Base-by-base conservation (phyloP, 129 eudicot genomes). In the Saussurea involucrata region DNA sequence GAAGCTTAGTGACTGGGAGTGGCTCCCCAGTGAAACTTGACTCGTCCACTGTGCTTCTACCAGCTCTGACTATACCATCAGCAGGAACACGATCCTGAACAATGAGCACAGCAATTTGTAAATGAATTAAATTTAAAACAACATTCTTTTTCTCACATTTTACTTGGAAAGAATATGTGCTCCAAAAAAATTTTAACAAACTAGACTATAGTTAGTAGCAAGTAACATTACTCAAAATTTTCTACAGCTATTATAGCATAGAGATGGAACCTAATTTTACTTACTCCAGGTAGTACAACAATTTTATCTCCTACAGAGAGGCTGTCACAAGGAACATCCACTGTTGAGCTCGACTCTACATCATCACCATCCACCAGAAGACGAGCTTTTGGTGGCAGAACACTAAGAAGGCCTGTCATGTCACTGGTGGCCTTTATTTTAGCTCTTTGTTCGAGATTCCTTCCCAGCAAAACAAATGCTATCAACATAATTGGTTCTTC, bases 21-120 rank as follows among this genome's bases (percentile, higher is more conserved):
- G 97, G 99, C 81, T 95, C 99, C 72, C 99, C 99, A 0, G 99
- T 92, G 78, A 95, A 95, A 76, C 99, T 95, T 68, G 99, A 95
- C 80, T 95, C 99, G 25, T 95, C 99, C 73, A 95, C 90, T 63
- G 97, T 77, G 84, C 99, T 95, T 88, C 99, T 92, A 76, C 99
- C 99, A 78, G 97, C 90, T 81, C 78, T 88, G 73, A 95, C 97
- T 71, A 88, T 80, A 72, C 99, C 99, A 90, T 95, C 99, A 78
- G 97, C 99, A 55, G 99, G 99, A 69, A 95, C 86, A 73, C 99
- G 96, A 78, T 95, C 99, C 99, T 95, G 83, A 58, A 79, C 37
- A 80, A 66, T 58, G 49, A 75, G 37, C 68, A 71, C 58, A 73
- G 20, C 66, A 66, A 29, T 73, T 66, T 67, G 82, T 75, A 68